Conservation (phyloP, 2,329 filamentous ascomycete genomes). For the Fusarium lyarnte region DNA sequence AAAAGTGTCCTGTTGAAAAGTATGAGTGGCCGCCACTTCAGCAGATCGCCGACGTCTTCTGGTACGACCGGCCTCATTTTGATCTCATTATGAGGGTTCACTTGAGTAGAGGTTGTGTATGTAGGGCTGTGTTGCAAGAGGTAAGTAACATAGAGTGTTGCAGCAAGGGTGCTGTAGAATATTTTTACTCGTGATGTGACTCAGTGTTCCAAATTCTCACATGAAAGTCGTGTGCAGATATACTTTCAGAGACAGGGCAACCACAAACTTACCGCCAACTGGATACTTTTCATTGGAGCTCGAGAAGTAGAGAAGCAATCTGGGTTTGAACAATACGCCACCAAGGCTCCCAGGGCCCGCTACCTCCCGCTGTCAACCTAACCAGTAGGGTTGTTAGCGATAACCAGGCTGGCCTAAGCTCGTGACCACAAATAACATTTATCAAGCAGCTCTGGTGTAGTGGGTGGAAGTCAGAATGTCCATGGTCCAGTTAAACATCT, state of each 20-base stretch:
- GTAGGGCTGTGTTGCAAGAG: background rate
- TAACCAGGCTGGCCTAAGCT: too few species aligned
- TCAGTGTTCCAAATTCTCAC: background rate
- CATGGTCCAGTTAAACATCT: too few species aligned
- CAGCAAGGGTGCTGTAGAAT: background rate
- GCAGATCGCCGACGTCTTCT: background rate
- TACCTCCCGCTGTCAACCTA: too few species aligned
- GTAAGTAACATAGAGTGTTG: background rate
- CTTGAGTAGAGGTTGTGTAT: rapidly evolving
- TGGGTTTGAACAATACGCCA: too few species aligned
- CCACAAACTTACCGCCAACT: background rate
- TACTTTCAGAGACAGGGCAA: background rate
- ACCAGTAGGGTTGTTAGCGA: too few species aligned
- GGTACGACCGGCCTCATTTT: background rate
- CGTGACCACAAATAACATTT: too few species aligned
- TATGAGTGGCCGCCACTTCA: background rate
- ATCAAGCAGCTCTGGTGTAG: too few species aligned
- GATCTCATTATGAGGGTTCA: too few species aligned
- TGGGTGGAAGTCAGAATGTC: too few species aligned
- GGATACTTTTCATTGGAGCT: background rate
- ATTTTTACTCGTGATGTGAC: background rate
- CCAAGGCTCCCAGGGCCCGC: too few species aligned
- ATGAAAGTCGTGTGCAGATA: background rate
- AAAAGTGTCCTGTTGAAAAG: background rate
- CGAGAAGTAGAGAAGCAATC: too few species aligned